Base-by-base conservation (phyloP, 2,329 filamentous ascomycete species). In the Albophoma yamanashiensis region DNA sequence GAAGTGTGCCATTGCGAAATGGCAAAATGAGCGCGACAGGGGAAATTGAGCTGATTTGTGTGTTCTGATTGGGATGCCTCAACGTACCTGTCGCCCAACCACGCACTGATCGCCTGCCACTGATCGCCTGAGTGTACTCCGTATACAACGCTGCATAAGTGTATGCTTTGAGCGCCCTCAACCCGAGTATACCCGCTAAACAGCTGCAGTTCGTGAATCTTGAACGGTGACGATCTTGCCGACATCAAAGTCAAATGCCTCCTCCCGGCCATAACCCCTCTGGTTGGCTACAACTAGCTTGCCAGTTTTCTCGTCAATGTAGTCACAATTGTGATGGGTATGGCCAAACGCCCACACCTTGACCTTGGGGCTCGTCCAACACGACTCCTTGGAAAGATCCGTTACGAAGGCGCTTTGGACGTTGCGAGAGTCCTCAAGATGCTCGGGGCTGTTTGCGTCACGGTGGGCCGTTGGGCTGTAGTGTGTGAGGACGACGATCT, bases 281-380 rank as follows among this genome's bases (percentile, higher is more conserved):
- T 78, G 74, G 59, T 79, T 78, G 17, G 62, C 59, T 12, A 64
- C 31, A 12, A 64, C 42, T 1, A 57, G 55, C 50, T 59, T 60
- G 31, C 52, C 68, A 55, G 59, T 57, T 6, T 67, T 67, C 17
- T 73, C 4, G 4, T 57, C 70, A 9, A 62, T 55, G 58, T 74
- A 78, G 57, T 74, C 69, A 64, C 72, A 77, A 62, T 76, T 78
- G 62, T 70, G 78, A 66, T 80, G 78, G 15, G 78, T 80, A 64
- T 81, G 78, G 2, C 78, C 77, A 68, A 78, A 80, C 2, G 73
- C 77, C 78, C 77, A 80, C 3, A 77, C 27, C 42, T 67, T 69
- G 5, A 80, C 77, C 4, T 58, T 17, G 27, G 27, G 47, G 20
- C 15, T 52, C 27, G 25, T 69, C 74, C 73, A 79, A 59, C 76